Percentiles rank a stretch among this genome's conserved stretches.
Evolutionary conservation across 768 basidiomycete species (phyloP).

Genomic region (Serendipita sp.): DNA sequence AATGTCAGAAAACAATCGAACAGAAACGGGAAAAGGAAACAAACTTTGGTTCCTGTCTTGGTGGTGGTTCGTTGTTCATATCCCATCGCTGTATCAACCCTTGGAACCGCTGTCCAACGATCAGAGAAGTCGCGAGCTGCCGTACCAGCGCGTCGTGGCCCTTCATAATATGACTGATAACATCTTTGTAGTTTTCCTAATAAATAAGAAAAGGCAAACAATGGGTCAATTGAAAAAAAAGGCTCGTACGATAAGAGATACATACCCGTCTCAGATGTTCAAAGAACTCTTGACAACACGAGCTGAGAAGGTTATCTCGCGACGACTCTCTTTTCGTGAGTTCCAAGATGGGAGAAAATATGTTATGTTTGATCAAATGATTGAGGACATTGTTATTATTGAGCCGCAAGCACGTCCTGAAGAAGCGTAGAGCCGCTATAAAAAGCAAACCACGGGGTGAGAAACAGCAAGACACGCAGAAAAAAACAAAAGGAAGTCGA

Average conservation of each 20-base stretch:
- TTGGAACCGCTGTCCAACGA: conserved; percentile 52
- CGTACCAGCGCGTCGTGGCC: conserved; percentile 50
- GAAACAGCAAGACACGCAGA: conserved; percentile 6
- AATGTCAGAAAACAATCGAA: not conserved
- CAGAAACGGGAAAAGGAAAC: not conserved
- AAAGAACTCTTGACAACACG: conserved; percentile 91
- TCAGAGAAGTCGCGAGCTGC: conserved; percentile 38
- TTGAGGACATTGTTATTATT: conserved; percentile 59
- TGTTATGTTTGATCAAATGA: conserved; percentile 70
- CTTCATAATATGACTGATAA: conserved; percentile 73
- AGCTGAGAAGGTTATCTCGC: conserved; percentile 82
- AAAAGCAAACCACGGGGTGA: conserved; percentile 7
- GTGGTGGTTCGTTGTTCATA: conserved; percentile 69
- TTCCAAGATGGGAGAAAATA: conserved; percentile 68
- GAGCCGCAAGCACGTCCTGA: conserved; percentile 67
- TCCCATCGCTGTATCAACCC: conserved; percentile 71
- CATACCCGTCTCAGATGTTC: conserved; percentile 76
- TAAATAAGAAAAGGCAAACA: conserved; percentile 17
- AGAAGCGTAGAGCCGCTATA: conserved; percentile 80
- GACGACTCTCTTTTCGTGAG: conserved; percentile 67
- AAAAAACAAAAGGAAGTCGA: not conserved
- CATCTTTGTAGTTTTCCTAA: conserved; percentile 75
- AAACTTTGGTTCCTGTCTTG: conserved; percentile 25
- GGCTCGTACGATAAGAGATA: conserved; percentile 7
- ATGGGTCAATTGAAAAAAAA: not conserved